Conservation (phyloP, 192 early-diverging fungal genomes). For the Phlyctochytrium planicorne region DNA sequence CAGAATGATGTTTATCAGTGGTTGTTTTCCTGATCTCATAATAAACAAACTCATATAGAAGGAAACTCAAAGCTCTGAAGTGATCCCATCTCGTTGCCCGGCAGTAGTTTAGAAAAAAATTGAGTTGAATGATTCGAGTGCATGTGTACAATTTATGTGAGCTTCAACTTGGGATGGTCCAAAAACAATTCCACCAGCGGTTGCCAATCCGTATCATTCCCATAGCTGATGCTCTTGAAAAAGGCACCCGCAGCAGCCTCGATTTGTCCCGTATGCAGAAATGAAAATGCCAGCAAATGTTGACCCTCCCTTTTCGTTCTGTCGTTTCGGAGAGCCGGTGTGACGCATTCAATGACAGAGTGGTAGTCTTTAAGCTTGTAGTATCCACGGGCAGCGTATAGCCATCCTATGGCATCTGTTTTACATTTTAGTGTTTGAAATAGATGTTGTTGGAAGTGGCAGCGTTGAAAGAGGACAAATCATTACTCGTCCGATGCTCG, state of each 20-base stretch:
- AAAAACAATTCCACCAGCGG: conserved; percentile 56
- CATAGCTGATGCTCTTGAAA: conserved; percentile 58
- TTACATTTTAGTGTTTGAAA: conserved; percentile 16
- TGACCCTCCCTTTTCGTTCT: conserved; percentile 59
- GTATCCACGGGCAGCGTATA: conserved; percentile 62
- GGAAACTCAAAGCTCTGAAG: too few species aligned
- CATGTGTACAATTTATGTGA: too few species aligned
- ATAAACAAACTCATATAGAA: too few species aligned
- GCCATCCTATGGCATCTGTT: conserved; percentile 63
- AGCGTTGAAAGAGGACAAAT: not conserved
- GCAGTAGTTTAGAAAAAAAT: too few species aligned
- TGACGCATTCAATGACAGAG: conserved; percentile 61
- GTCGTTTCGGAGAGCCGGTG: conserved; percentile 62
- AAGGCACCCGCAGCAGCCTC: conserved; percentile 62
- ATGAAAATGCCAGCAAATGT: conserved; percentile 58
- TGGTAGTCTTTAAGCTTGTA: conserved; percentile 65
- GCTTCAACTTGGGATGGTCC: conserved; percentile 52
- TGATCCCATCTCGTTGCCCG: too few species aligned
- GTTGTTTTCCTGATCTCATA: too few species aligned
- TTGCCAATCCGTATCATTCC: conserved; percentile 69
- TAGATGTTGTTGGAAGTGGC: not conserved
- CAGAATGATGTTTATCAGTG: not conserved
- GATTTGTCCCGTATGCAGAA: conserved; percentile 55
- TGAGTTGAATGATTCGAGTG: too few species aligned
- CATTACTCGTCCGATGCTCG: not conserved